These are phyloP conservation scores for Yamadazyma triangularis DNA, from an alignment of 1,139 yeast species.

Conservation along the genomic window DNA sequence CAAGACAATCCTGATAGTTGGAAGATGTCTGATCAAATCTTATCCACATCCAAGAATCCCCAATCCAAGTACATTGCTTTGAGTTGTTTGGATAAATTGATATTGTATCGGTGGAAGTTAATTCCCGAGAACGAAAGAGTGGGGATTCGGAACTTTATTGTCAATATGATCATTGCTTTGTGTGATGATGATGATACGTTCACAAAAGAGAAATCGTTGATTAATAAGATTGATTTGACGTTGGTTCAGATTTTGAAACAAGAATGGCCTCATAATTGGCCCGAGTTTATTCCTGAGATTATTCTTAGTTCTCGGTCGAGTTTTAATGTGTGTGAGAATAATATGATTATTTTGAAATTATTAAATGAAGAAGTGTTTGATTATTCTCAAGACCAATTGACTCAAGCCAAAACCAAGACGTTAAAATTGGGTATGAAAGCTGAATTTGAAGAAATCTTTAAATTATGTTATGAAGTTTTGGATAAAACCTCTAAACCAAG, in stretches of 20 bases:
- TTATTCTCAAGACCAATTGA: conserved; percentile 89
- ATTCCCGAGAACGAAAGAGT: conserved; percentile 79
- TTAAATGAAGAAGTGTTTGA: conserved; percentile 96
- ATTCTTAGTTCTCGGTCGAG: conserved; percentile 81
- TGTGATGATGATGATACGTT: conserved; percentile 84
- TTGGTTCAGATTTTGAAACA: conserved; percentile 91
- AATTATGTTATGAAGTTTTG: conserved; percentile 86
- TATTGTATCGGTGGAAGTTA: conserved; percentile 90
- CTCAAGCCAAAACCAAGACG: conserved; percentile 86
- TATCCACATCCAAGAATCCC: conserved; percentile 72
- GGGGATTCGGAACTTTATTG: conserved; percentile 88
- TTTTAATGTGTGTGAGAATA: conserved; percentile 92
- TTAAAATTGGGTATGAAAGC: conserved; percentile 80
- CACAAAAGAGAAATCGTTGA: conserved; percentile 71
- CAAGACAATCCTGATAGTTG: conserved; percentile 96
- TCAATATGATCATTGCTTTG: conserved; percentile 87
- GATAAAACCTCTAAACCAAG: conserved; percentile 85
- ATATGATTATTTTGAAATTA: conserved; percentile 85
- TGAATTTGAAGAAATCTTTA: conserved; percentile 91
- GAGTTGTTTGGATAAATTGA: conserved; percentile 82
- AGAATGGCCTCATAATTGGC: conserved; percentile 99
- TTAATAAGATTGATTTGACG: conserved; percentile 90
- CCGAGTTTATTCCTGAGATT: conserved; percentile 90
- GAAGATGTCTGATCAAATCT: conserved; percentile 88
- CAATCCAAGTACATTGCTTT: conserved; percentile 92